Conservation (phyloP, 1,284 basidiomycete genomes). For the Rhodotorula sp. region DNA sequence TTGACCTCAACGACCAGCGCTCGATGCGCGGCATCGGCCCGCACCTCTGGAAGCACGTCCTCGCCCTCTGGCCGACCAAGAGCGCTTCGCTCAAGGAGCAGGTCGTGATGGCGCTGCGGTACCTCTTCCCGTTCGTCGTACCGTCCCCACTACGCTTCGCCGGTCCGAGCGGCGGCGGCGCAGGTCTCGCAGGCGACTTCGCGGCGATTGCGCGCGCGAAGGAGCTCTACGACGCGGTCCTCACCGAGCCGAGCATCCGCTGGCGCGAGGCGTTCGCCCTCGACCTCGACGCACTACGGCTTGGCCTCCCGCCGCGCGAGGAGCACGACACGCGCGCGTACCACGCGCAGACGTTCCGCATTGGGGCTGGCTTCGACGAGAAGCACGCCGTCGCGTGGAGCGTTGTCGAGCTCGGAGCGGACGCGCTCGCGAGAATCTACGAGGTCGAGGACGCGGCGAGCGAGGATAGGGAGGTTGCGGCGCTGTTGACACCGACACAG, state of each 20-base stretch:
- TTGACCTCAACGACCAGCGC: conserved; percentile 69
- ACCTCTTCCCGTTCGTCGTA: conserved; percentile 71
- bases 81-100: conserved; percentile 67
- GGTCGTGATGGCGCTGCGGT: conserved; percentile 64
- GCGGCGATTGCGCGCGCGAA: conserved; percentile 9
- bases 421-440: conserved; percentile 60
- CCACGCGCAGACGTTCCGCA: conserved; percentile 62
- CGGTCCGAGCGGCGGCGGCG: not conserved
- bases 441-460: conserved; percentile 2
- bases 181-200: not conserved
- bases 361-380: conserved; percentile 70
- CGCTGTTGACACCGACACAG: conserved; percentile 12
- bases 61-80: conserved; percentile 73
- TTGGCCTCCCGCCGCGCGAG: conserved; percentile 54
- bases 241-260: conserved; percentile 64
- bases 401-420: conserved; percentile 77
- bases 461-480: not conserved
- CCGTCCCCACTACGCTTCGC: conserved; percentile 7
- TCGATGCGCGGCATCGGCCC: conserved; percentile 64
- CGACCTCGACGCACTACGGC: conserved; percentile 64
- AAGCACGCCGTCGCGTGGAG: conserved; percentile 77
- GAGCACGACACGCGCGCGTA: conserved; percentile 54
- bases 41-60: conserved; percentile 64
- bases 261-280: conserved; percentile 60
- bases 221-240: conserved; percentile 55